Evolutionary conservation across 768 basidiomycete species (phyloP).

Genomic region (Rhodotorula diobovata): DNA sequence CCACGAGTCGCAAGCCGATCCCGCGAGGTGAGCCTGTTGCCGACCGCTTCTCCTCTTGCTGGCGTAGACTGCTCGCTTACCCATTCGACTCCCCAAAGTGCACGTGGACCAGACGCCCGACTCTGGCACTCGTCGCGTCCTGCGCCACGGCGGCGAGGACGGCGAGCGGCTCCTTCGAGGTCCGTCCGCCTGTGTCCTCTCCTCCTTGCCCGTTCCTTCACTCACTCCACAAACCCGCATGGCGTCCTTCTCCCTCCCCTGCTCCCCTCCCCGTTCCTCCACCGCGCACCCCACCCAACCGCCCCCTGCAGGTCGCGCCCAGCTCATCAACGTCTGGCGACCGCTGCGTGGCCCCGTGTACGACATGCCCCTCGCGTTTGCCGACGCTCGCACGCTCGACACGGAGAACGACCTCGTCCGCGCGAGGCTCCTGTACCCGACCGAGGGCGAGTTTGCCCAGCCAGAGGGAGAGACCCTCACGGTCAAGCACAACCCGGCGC

Average conservation of each 20-base stretch:
- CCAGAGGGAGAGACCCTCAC: slow-evolving; percentile 27
- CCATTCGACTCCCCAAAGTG: slow-evolving; percentile 41
- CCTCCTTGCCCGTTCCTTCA: too few relatives aligned
- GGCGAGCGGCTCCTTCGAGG: slow-evolving; percentile 50
- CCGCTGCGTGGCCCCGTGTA: slow-evolving; percentile 30
- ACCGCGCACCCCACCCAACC: too few relatives aligned
- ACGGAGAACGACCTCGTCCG: slow-evolving; percentile 2
- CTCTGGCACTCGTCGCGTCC: slow-evolving; percentile 49
- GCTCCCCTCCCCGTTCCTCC: too few relatives aligned
- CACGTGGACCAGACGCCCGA: slow-evolving; percentile 54
- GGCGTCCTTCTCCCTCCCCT: too few relatives aligned
- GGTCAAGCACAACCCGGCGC: slow-evolving; percentile 6
- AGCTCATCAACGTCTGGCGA: slow-evolving; percentile 38
- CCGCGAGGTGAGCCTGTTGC: slow-evolving; percentile 5
- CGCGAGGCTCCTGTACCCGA: slow-evolving; percentile 25
- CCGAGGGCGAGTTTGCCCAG: slow-evolving; percentile 11
- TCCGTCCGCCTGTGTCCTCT: not conserved
- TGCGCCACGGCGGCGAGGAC: slow-evolving; percentile 50
- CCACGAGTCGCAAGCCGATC: slow-evolving; percentile 28
- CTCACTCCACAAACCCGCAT: too few relatives aligned
- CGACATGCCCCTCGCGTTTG: slow-evolving; percentile 30
- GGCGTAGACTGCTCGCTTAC: too few relatives aligned
- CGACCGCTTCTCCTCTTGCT: too few relatives aligned
- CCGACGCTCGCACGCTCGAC: slow-evolving; percentile 24
- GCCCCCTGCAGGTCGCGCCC: slow-evolving; percentile 7